Evolutionary conservation across 371 early-diverging fungal genomes (phyloP), one percentile per base, ranked within the genome.

Genomic region (Coelomomyces lativittatus): DNA sequence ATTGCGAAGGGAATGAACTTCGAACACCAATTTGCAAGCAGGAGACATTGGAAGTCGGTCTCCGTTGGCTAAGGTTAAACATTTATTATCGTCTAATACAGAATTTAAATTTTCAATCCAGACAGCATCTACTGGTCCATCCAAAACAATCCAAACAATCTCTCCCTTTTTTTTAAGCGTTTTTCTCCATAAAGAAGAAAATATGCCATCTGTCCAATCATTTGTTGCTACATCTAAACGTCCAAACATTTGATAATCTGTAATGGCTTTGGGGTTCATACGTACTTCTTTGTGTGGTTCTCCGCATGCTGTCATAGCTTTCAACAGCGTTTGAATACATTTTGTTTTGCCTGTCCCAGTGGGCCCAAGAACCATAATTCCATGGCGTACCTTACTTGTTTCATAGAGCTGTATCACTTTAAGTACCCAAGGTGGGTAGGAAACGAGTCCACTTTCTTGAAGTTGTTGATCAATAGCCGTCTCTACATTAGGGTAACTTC

Each of bases 81-180:
- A 66, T 52, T 71, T 78, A 61, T 78, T 79, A 51, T 78, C 78
- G 51, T 80, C 81, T 28, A 80, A 54, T 31, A 80, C 73, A 43
- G 63, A 61, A 57, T 80, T 80, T 50, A 80, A 57, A 57, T 79
- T 74, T 51, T 80, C 81, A 56, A 80, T 79, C 81, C 81, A 80
- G 12, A 70, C 73, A 25, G 78, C 73, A 52, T 76, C 72, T 17
- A 78, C 67, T 25, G 72, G 76, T 3, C 79, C 78, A 56, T 80
- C 81, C 34, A 78, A 63, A 15, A 77, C 61, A 49, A 79, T 78
- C 78, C 77, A 78, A 21, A 70, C 56, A 7, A 60, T 61, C 46
- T 67, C 62, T 15, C 75, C 75, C 49, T 71, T 73, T 46, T 63
- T 68, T 51, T 77, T 77, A 24, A 74, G 49, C 5, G 77, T 70